Evolutionary conservation across 805 yeast genomes (phyloP).

Genomic region (Lipomyces orientalis): DNA sequence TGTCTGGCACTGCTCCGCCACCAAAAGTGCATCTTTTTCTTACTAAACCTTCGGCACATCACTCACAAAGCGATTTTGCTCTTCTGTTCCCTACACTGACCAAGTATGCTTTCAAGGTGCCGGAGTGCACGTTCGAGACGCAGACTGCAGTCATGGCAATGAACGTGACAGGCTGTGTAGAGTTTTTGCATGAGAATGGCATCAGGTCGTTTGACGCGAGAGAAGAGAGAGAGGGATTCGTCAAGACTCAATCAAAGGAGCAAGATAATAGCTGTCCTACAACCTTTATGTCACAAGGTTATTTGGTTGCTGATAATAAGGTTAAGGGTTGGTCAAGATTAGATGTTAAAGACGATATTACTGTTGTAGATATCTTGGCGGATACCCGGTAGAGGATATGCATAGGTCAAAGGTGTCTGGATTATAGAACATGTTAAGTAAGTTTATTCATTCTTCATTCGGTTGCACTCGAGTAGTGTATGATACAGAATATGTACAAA

Average conservation of each 20-base stretch:
- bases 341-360: constrained; percentile 26
- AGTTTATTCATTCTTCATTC: too few relatives aligned
- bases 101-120: constrained; percentile 26
- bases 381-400: constrained; percentile 8
- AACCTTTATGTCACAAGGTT: constrained; percentile 13
- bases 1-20: constrained; percentile 12
- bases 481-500: too few relatives aligned
- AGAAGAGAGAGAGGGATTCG: constrained; percentile 19
- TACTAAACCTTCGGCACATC: constrained; percentile 36
- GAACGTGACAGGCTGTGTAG: constrained; percentile 34
- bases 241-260: constrained; percentile 25
- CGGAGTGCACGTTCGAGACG: constrained; percentile 32
- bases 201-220: constrained; percentile 18
- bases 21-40: constrained; percentile 23
- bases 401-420: background rate
- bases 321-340: constrained; percentile 32
- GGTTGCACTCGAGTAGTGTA: too few relatives aligned
- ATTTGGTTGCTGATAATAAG: constrained; percentile 26
- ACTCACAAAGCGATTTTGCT: constrained; percentile 39
- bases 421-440: background rate
- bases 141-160: constrained; percentile 35
- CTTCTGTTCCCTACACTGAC: constrained; percentile 36
- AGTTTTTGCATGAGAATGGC: constrained; percentile 30
- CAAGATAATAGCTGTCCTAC: constrained; percentile 5
- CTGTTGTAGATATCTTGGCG: constrained; percentile 29